Percentiles rank a stretch among this genome's conserved stretches.
Conservation (phyloP, 1,139 yeast genomes). For the Diutina mesorugosa region DNA sequence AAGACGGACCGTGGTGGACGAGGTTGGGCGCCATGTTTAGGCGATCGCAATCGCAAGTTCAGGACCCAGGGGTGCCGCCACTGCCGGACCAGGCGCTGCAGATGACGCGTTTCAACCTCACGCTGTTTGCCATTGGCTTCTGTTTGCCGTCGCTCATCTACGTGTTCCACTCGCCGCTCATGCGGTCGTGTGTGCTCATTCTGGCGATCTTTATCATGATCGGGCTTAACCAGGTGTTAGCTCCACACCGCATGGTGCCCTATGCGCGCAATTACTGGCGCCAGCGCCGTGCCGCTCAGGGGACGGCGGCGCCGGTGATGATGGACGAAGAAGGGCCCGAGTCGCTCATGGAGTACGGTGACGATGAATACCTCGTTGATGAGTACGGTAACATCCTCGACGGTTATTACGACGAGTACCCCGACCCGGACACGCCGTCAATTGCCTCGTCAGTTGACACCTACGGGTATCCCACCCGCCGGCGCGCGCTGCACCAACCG, state of each 20-base stretch:
- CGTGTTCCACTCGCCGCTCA: background rate
- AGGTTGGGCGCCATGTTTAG: background rate
- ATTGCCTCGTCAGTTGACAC: background rate
- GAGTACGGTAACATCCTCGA: background rate
- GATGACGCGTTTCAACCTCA: background rate
- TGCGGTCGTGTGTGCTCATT: background rate
- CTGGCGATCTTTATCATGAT: background rate
- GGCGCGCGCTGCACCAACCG: background rate
- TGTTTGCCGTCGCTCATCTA: background rate
- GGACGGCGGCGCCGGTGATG: slow-evolving; percentile 4
- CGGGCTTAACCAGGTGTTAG: background rate
- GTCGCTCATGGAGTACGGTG: slow-evolving; percentile 4
- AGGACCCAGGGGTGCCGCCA: background rate
- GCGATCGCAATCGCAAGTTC: background rate
- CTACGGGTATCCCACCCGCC: background rate
- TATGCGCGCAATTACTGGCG: background rate
- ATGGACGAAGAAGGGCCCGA: slow-evolving; percentile 5
- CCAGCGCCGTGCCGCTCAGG: background rate
- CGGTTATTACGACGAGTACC: slow-evolving; percentile 1
- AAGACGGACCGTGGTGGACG: background rate
- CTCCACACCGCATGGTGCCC: background rate
- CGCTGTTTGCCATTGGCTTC: background rate
- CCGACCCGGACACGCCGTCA: background rate
- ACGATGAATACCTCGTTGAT: slow-evolving; percentile 1
- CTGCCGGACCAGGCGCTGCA: background rate